Conservation (phyloP, 495 filamentous ascomycete genomes). For the Talaromyces wortmannii region DNA sequence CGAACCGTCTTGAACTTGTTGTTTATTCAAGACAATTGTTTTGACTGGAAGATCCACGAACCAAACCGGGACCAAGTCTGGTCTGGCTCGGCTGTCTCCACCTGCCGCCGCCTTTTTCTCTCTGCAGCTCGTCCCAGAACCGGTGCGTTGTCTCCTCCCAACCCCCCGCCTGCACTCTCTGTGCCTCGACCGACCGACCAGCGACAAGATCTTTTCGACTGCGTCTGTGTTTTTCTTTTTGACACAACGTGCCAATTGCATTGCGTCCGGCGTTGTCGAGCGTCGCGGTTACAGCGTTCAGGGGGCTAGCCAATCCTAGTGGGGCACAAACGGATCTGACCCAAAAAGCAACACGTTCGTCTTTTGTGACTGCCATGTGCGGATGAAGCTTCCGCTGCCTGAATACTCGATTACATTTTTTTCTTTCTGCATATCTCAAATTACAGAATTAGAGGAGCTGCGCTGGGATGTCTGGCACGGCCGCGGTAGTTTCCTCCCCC, state of each 20-base stretch:
- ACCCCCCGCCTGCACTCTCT: neutral
- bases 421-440: neutral
- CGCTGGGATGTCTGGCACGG: slow-evolving; percentile 39
- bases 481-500: slow-evolving; percentile 30
- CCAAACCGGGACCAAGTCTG: neutral
- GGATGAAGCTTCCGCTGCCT: neutral
- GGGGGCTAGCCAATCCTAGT: neutral
- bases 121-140: neutral
- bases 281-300: neutral
- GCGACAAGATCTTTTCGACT: neutral
- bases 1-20: neutral
- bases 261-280: too few species aligned
- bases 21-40: neutral
- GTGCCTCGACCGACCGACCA: neutral
- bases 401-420: neutral
- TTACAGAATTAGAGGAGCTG: neutral
- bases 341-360: neutral
- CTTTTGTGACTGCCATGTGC: neutral
- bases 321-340: neutral
- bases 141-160: neutral
- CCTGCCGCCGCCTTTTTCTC: slow-evolving; percentile 1
- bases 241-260: too few species aligned
- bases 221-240: neutral
- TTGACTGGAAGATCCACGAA: neutral
- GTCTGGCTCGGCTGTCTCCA: slow-evolving; percentile 3